Percentiles rank a stretch among this genome's conserved stretches.
Conservation (phyloP, 192 early-diverging fungal genomes). For the Entomortierella lignicola region DNA sequence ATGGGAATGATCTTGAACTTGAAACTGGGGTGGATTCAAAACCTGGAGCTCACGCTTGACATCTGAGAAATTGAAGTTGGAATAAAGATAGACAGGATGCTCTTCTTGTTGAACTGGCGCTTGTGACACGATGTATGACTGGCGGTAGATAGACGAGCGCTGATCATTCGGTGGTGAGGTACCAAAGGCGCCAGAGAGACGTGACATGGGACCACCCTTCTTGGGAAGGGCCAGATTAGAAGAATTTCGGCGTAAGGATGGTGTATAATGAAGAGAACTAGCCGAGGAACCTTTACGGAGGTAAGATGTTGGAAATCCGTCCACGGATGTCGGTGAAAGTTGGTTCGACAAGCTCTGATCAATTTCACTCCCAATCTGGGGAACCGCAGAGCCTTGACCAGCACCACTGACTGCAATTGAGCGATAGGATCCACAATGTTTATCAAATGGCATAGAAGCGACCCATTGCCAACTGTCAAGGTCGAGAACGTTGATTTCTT, state of each 20-base stretch:
- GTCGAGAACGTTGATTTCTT: slow-evolving; percentile 84
- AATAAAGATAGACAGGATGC: slow-evolving; percentile 78
- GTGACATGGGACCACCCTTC: slow-evolving; percentile 37
- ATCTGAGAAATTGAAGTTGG: slow-evolving; percentile 85
- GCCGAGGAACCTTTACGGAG: slow-evolving; percentile 31
- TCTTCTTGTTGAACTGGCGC: slow-evolving; percentile 60
- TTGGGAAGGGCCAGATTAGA: slow-evolving; percentile 45
- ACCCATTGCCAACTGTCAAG: slow-evolving; percentile 76
- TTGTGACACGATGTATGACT: slow-evolving; percentile 35
- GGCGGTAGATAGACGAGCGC: slow-evolving; percentile 45
- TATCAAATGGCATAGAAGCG: slow-evolving; percentile 71
- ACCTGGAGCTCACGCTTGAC: slow-evolving; percentile 83
- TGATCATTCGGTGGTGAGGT: slow-evolving; percentile 39
- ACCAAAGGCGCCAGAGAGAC: slow-evolving; percentile 43
- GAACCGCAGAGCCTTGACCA: slow-evolving; percentile 53
- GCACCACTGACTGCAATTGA: slow-evolving; percentile 75
- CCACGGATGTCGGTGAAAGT: slow-evolving; percentile 18
- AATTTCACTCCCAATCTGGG: slow-evolving; percentile 49
- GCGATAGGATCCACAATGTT: slow-evolving; percentile 83
- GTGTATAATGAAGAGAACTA: slow-evolving; percentile 26
- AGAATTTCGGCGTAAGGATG: slow-evolving; percentile 41
- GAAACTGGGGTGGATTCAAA: slow-evolving; percentile 69
- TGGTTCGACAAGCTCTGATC: slow-evolving; percentile 15
- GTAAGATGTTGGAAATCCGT: slow-evolving; percentile 44
- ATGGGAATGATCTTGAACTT: slow-evolving; percentile 75